phyloP scores from a whole-genome alignment of 176 grass and related monocot species.

The Themeda triandra region DNA sequence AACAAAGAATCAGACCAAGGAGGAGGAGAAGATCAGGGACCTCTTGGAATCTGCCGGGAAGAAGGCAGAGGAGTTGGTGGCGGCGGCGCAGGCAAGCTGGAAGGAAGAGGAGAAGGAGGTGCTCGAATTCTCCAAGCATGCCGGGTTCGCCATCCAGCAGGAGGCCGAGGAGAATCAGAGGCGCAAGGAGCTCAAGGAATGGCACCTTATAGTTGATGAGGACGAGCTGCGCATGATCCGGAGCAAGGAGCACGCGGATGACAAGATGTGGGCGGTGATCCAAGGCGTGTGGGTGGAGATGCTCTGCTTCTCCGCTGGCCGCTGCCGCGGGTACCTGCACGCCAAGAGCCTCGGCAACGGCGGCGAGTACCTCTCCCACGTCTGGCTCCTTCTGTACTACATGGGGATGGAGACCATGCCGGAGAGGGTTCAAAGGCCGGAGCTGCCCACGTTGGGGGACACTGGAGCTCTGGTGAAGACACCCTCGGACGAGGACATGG shows the following conservation, averaged over 20 bases:
- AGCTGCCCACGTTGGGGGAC: neutral
- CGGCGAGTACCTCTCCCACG: slow-evolving; percentile 16
- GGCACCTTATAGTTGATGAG: neutral
- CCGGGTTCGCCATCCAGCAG: neutral
- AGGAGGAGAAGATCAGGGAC: too few species aligned
- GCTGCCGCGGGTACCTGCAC: neutral
- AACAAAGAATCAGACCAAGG: neutral
- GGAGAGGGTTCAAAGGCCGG: neutral
- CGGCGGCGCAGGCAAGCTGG: too few species aligned
- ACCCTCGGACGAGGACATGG: neutral
- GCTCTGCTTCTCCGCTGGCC: neutral
- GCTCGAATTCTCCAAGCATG: neutral
- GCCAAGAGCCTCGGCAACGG: neutral
- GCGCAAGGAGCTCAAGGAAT: neutral
- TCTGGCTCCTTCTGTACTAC: neutral
- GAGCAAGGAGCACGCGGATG: neutral
- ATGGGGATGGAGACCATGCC: slow-evolving; percentile 26
- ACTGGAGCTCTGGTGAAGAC: neutral
- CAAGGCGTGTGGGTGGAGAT: slow-evolving; percentile 34
- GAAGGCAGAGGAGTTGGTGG: too few species aligned
- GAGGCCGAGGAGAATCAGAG: neutral
- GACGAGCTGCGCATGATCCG: neutral
- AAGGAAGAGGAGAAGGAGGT: neutral
- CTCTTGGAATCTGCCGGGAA: neutral
- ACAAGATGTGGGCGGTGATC: neutral